These are phyloP conservation scores for Platanthera guangdongensis DNA, from an alignment of 106 monocot species.

Conservation along the genomic window DNA sequence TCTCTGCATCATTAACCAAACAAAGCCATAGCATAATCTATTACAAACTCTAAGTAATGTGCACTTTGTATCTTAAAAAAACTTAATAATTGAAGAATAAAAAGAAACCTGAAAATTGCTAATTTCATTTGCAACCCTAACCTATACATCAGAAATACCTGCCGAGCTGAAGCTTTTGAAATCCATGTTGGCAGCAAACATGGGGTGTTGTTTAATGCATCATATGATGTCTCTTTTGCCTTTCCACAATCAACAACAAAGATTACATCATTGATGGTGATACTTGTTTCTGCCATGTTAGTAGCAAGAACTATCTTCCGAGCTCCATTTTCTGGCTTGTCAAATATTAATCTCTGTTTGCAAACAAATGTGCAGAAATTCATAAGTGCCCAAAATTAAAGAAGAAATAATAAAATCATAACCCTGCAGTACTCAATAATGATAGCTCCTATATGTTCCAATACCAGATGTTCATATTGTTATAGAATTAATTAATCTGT, in stretches of 20 bases:
- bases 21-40: background rate
- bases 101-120: background rate
- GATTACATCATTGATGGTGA: constrained; percentile 98
- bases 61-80: background rate
- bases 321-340: constrained; percentile 69
- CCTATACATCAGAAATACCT: constrained; percentile 30
- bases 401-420: background rate
- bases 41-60: background rate
- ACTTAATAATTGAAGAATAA: background rate
- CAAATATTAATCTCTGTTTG: constrained; percentile 94
- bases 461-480: background rate
- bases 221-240: constrained; percentile 99
- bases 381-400: background rate
- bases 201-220: constrained; percentile 97
- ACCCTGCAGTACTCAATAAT: background rate
- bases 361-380: constrained; percentile 6
- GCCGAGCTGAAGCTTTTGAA: constrained; percentile 97
- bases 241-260: constrained; percentile 99
- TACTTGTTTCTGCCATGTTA: constrained; percentile 98
- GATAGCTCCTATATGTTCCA: background rate
- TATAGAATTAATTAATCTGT: background rate
- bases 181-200: constrained; percentile 99
- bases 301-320: constrained; percentile 98
- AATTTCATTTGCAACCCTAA: background rate
- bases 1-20: constrained; percentile 42